These are phyloP conservation scores for Suillus tomentosus DNA, from an alignment of 768 basidiomycete species.

Conservation along the genomic window DNA sequence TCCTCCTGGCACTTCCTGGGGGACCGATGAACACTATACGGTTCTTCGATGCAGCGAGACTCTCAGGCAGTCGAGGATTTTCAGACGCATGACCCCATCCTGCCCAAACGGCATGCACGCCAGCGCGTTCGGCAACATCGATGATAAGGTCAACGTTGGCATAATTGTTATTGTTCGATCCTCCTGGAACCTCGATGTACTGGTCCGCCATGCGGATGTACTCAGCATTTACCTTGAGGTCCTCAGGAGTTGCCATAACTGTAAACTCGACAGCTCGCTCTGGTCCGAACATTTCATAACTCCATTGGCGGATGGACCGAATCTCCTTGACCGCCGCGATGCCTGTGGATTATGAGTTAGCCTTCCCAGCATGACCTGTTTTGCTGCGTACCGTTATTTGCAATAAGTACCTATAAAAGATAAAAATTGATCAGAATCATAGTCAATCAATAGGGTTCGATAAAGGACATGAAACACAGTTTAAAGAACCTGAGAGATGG, in stretches of 20 bases:
- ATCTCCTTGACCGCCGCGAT: conserved; percentile 99
- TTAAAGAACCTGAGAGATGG: conserved; percentile 4
- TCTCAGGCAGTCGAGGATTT: conserved; percentile 95
- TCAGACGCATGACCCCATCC: conserved; percentile 99
- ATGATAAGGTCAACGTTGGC: conserved; percentile 99
- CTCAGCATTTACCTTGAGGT: conserved; percentile 97
- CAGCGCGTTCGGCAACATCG: conserved; percentile 94
- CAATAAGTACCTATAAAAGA: conserved; percentile 82
- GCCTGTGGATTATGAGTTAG: conserved; percentile 50
- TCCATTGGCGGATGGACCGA: conserved; percentile 98
- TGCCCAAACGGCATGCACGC: conserved; percentile 99
- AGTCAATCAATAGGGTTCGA: conserved; percentile 8
- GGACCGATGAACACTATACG: conserved; percentile 99
- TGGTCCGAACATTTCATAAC: conserved; percentile 97
- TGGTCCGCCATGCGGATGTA: conserved; percentile 99
- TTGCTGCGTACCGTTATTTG: conserved; percentile 80
- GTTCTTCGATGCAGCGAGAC: conserved; percentile 86
- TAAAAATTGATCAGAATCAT: conserved; percentile 2
- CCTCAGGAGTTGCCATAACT: conserved; percentile 99
- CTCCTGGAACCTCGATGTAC: conserved; percentile 98
- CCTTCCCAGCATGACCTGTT: conserved; percentile 4
- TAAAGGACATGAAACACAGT: neutral
- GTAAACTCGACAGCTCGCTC: conserved; percentile 98
- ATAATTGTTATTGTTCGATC: conserved; percentile 99
- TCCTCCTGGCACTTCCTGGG: conserved; percentile 98